phyloP scores from a whole-genome alignment of 2,329 filamentous ascomycete genomes.

The Herpotrichia juniperi region DNA sequence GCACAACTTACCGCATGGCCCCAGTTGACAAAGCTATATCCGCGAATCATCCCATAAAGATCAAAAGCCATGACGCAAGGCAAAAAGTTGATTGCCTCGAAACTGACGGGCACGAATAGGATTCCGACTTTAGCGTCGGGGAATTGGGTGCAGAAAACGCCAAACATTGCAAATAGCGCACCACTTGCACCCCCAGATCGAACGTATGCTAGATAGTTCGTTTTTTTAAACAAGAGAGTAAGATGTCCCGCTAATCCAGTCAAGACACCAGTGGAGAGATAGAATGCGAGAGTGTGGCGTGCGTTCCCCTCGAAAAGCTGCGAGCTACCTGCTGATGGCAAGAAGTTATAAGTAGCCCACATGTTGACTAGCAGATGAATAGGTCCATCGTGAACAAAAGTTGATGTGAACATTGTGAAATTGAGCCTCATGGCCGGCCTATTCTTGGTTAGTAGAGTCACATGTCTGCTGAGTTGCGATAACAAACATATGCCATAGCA shows the following conservation, averaged over 20 bases:
- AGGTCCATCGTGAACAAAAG: conserved; percentile 32
- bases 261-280: conserved; percentile 34
- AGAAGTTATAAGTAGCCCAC: conserved; percentile 38
- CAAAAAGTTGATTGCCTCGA: conserved; percentile 39
- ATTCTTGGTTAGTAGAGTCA: too few relatives aligned
- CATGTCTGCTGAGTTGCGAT: too few relatives aligned
- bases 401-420: conserved; percentile 37
- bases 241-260: conserved; percentile 39
- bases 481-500: conserved; percentile 40
- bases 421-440: conserved; percentile 35
- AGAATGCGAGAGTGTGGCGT: conserved; percentile 37
- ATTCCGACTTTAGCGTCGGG: conserved; percentile 36
- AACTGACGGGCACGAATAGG: conserved; percentile 36
- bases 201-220: conserved; percentile 18
- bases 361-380: conserved; percentile 35
- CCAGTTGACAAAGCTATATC: conserved; percentile 33
- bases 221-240: conserved; percentile 29
- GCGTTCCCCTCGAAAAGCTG: conserved; percentile 36
- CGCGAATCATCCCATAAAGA: conserved; percentile 35
- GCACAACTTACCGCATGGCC: conserved; percentile 40
- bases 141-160: conserved; percentile 37
- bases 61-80: conserved; percentile 42
- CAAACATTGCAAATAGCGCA: conserved; percentile 29
- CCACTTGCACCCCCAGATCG: conserved; percentile 41
- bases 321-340: conserved; percentile 35